Evolutionary conservation across 1,284 basidiomycete species (phyloP).

Genomic region (Sporisorium reilianum): DNA sequence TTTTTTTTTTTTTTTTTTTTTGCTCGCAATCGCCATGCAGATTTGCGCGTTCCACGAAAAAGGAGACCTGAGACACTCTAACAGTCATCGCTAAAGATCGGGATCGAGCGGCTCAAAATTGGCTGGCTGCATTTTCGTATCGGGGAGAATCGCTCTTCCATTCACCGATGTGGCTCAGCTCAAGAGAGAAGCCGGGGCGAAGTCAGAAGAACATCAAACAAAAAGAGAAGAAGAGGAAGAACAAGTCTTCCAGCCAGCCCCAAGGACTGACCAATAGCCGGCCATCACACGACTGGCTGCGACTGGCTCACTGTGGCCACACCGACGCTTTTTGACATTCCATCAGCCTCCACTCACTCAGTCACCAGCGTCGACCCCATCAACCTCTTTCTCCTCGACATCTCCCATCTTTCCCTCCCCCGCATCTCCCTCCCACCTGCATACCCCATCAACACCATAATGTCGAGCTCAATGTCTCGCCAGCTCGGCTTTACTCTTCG

Average conservation of each 20-base stretch:
- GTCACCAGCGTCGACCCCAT: too few relatives aligned
- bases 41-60: slow-evolving; percentile 3
- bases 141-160: not conserved
- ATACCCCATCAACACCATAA: slow-evolving; percentile 4
- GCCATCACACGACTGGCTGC: not conserved
- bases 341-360: slow-evolving; percentile 7
- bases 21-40: not conserved
- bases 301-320: not conserved
- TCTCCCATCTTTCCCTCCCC: not conserved
- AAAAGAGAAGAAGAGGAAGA: slow-evolving; percentile 6
- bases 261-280: slow-evolving; percentile 1
- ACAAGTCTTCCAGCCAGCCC: not conserved
- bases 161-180: not conserved
- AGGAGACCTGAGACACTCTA: not conserved
- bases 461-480: slow-evolving; percentile 45
- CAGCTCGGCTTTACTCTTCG: slow-evolving; percentile 38
- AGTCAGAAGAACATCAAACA: slow-evolving; percentile 7
- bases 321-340: not conserved
- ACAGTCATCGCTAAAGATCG: not conserved
- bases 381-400: not conserved
- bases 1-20: too few relatives aligned
- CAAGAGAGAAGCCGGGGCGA: not conserved
- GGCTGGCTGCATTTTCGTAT: not conserved
- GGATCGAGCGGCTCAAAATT: not conserved
- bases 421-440: not conserved